Evolutionary conservation across 2,329 filamentous ascomycete species (phyloP).

Genomic region (Paramyrothecium sp.): DNA sequence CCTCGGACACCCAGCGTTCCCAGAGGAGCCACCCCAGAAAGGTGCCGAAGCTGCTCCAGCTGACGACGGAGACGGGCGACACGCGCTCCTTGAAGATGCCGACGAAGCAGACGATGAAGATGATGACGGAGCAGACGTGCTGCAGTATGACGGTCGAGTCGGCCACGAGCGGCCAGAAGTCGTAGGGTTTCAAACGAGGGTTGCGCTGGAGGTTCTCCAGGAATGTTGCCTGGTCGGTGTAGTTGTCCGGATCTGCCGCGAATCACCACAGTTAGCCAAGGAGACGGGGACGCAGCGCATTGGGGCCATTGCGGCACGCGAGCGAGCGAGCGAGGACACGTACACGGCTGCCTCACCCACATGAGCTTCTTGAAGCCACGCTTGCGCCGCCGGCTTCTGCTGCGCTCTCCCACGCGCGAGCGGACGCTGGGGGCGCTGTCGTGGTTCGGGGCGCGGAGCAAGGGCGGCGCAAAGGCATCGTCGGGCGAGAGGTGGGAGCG

Average conservation of each 20-base stretch:
- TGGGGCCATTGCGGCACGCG: neutral
- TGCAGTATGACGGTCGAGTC: conserved; percentile 97
- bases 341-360: conserved; percentile 96
- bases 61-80: conserved; percentile 86
- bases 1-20: conserved; percentile 84
- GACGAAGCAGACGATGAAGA: conserved; percentile 92
- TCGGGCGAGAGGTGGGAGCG: conserved; percentile 76
- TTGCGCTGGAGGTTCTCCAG: conserved; percentile 95
- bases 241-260: conserved; percentile 85
- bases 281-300: neutral
- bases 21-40: conserved; percentile 86
- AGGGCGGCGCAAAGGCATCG: conserved; percentile 75
- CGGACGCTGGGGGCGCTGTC: conserved; percentile 30
- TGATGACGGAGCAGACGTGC: conserved; percentile 90
- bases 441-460: conserved; percentile 45
- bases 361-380: conserved; percentile 91
- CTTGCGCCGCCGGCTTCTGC: conserved; percentile 66
- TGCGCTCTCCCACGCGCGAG: conserved; percentile 51
- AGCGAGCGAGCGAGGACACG: conserved; percentile 24
- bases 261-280: conserved; percentile 5
- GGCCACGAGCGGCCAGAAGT: conserved; percentile 95
- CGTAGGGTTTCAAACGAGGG: conserved; percentile 88
- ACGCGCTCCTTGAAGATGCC: conserved; percentile 85
- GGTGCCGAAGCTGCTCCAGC: conserved; percentile 79
- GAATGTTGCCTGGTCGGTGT: conserved; percentile 95